Percentiles rank a stretch among this genome's conserved stretches.
These are phyloP conservation scores for Phlyctochytrium planicorne DNA, from an alignment of 192 early-diverging fungal species.

Conservation along the genomic window DNA sequence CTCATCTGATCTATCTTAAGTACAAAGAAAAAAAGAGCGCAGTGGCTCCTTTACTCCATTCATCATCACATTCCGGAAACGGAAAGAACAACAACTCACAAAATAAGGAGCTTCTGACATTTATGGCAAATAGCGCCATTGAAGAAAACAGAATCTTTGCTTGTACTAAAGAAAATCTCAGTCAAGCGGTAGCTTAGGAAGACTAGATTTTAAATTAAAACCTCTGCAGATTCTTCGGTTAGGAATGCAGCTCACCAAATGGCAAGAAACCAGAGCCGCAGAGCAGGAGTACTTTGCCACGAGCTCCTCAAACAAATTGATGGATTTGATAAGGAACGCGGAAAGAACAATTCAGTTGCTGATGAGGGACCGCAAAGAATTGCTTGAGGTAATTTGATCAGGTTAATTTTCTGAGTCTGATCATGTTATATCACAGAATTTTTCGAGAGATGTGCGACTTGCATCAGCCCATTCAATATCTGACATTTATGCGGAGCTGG, in stretches of 20 bases:
- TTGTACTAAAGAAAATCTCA: constrained; percentile 46
- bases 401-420: neutral
- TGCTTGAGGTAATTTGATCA: constrained; percentile 33
- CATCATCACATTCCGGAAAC: neutral
- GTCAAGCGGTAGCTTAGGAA: constrained; percentile 29
- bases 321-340: constrained; percentile 41
- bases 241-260: constrained; percentile 28
- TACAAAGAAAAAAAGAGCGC: constrained; percentile 24
- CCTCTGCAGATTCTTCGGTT: neutral
- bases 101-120: neutral
- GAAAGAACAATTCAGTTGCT: constrained; percentile 41
- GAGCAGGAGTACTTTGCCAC: constrained; percentile 50
- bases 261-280: constrained; percentile 37
- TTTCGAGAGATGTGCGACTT: constrained; percentile 44
- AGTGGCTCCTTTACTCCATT: neutral
- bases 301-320: constrained; percentile 31
- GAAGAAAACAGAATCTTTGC: constrained; percentile 43
- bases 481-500: constrained; percentile 40
- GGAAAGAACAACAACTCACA: neutral
- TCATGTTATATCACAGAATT: constrained; percentile 25
- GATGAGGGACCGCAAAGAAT: constrained; percentile 45
- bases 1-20: constrained; percentile 8
- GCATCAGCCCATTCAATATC: constrained; percentile 25
- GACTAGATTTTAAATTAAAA: neutral
- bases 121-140: constrained; percentile 8